Evolutionary conservation across 2,329 filamentous ascomycete species (phyloP), one percentile per base, ranked within the genome.

Genomic region (Fusarium praegraminearum): DNA sequence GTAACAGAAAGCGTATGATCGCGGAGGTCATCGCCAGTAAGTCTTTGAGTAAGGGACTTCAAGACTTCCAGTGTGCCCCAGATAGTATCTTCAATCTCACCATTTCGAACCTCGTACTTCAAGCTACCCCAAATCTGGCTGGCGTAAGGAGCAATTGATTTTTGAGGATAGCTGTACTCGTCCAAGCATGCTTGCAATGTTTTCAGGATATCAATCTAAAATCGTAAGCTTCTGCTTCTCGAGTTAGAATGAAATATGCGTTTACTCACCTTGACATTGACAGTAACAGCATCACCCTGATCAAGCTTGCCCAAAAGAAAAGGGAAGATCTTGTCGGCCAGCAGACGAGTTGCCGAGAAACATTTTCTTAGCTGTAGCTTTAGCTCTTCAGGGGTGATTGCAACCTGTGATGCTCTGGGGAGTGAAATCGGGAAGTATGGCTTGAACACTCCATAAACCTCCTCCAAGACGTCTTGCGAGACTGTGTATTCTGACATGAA

Each of bases 31-130:
- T 82, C 79, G 5, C 79, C 82, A 12, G 81, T 79, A 5, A 89
- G 78, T 47, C 81, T 80, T 11, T 77, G 80, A 0, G 85, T 80
- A 4, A 88, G 79, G 12, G 84, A 80, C 35, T 83, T 82, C 54
- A 89, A 82, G 5, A 87, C 85, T 46, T 84, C 83, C 18, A 89
- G 77, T 1, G 87, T 88, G 5, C 83, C 83, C 73, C 87, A 84
- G 16, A 89, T 85, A 1, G 83, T 83, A 65, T 89, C 87, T 62
- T 85, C 83, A 11, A 87, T 82, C 62, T 89, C 87, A 15, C 87
- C 87, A 56, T 89, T 88, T 35, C 87, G 84, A 15, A 89, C 87
- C 67, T 89, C 87, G 64, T 88, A 89, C 73, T 89, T 89, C 47
- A 89, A 83, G n/a, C 86, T 86, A 32, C 81, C 80, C 87, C 87